Evolutionary conservation across 306 rosid species (phyloP).

Genomic region (Neltuma alba): DNA sequence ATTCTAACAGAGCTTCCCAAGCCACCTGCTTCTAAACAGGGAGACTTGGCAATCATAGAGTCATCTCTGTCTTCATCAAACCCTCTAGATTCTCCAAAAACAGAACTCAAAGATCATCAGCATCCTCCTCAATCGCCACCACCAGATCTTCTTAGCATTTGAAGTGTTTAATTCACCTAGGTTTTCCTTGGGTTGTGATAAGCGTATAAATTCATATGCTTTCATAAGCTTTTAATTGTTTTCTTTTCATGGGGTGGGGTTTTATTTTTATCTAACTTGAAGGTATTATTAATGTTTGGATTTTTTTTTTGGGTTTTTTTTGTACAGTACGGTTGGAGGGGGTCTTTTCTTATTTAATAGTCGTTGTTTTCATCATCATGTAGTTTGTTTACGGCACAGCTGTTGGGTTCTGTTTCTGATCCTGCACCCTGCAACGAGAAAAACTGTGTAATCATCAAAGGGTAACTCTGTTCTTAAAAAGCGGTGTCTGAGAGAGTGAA

Average conservation of each 20-base stretch:
- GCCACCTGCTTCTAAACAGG: slow-evolving; percentile 58
- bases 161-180: slow-evolving; percentile 46
- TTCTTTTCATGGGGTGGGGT: slow-evolving; percentile 43
- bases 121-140: slow-evolving; percentile 57
- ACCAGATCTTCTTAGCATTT: slow-evolving; percentile 95
- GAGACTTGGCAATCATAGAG: slow-evolving; percentile 48
- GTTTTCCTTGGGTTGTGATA: slow-evolving; percentile 45
- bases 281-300: slow-evolving; percentile 50
- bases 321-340: slow-evolving; percentile 81
- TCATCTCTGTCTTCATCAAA: slow-evolving; percentile 49
- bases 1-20: slow-evolving; percentile 83
- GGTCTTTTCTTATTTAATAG: slow-evolving; percentile 34
- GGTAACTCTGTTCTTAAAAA: slow-evolving; percentile 28
- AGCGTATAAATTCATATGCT: slow-evolving; percentile 27
- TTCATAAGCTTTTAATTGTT: slow-evolving; percentile 20
- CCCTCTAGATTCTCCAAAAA: slow-evolving; percentile 54
- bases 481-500: slow-evolving; percentile 30
- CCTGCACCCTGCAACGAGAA: slow-evolving; percentile 17
- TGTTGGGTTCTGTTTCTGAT: slow-evolving; percentile 41
- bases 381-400: slow-evolving; percentile 37
- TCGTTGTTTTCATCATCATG: slow-evolving; percentile 39
- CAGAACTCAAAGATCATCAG: slow-evolving; percentile 57
- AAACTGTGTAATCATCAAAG: slow-evolving; percentile 33
- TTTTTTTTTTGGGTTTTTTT: slow-evolving; percentile 22
- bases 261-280: slow-evolving; percentile 48